phyloP scores from a whole-genome alignment of 2,329 filamentous ascomycete species.

The Hymenoscyphus fructigenus region DNA sequence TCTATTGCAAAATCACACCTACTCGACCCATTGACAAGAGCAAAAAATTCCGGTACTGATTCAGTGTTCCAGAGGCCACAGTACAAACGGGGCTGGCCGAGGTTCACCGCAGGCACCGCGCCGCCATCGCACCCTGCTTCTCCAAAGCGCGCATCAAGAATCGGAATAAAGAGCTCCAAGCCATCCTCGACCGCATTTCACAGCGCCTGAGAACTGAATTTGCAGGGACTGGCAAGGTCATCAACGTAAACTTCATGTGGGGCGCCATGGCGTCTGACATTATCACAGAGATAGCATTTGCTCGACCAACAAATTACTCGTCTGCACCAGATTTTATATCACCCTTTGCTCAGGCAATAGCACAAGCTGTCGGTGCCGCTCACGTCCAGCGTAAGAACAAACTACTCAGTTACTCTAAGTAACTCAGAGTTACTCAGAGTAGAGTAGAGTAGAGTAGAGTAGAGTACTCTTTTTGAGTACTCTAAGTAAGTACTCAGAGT shows the following conservation, averaged over 20 bases:
- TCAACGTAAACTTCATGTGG: constrained; percentile 14
- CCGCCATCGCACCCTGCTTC: constrained; percentile 17
- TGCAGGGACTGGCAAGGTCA: constrained; percentile 1
- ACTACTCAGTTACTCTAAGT: too few relatives aligned
- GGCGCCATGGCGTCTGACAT: constrained; percentile 25
- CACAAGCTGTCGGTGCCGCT: not conserved
- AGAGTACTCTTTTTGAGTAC: too few relatives aligned
- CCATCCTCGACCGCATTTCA: constrained; percentile 11
- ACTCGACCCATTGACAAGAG: constrained; percentile 12
- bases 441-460: too few relatives aligned
- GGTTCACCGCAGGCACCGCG: constrained; percentile 17
- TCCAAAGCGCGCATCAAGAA: constrained; percentile 13
- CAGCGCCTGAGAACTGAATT: constrained; percentile 15
- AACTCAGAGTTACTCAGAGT: too few relatives aligned
- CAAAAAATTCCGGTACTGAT: constrained; percentile 3
- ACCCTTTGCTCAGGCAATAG: not conserved
- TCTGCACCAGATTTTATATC: not conserved
- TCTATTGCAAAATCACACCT: constrained; percentile 12
- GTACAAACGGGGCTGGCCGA: constrained; percentile 13
- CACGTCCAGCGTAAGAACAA: too few relatives aligned
- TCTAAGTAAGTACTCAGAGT: too few relatives aligned
- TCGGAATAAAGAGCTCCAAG: constrained; percentile 13
- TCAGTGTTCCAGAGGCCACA: not conserved
- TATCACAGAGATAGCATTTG: constrained; percentile 32
- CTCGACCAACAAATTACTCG: not conserved